A percentile compares a stretch with the other conserved stretches of the same genome.
Conservation (phyloP, 164 flowering plant genomes). For the Euptelea pleiosperma region DNA sequence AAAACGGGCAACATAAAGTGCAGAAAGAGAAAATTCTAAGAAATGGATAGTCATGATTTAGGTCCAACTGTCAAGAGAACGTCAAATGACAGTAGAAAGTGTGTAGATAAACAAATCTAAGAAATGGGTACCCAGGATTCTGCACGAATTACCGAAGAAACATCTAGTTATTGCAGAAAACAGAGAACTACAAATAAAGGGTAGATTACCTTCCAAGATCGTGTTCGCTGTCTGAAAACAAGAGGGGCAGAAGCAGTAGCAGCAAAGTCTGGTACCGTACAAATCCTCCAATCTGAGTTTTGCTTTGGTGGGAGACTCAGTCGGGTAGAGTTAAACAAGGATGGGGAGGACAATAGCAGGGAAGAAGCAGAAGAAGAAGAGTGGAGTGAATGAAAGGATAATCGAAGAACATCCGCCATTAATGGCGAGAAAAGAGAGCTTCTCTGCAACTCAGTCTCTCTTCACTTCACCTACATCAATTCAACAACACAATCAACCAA, state of each 20-base stretch:
- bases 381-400: constrained; percentile 22
- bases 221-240: constrained; percentile 15
- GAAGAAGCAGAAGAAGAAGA: constrained; percentile 27
- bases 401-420: constrained; percentile 52
- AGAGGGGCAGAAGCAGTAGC: constrained; percentile 15
- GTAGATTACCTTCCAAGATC: constrained; percentile 23
- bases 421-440: constrained; percentile 1
- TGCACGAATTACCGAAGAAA: too few species aligned
- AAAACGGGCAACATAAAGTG: too few species aligned
- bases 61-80: too few species aligned
- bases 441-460: background rate
- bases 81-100: too few species aligned
- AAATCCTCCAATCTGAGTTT: constrained; percentile 18
- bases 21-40: too few species aligned
- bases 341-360: constrained; percentile 1
- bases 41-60: too few species aligned
- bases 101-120: background rate
- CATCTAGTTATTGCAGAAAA: background rate
- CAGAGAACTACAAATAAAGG: background rate
- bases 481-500: background rate
- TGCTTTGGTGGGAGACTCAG: constrained; percentile 18
- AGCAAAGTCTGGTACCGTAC: constrained; percentile 17
- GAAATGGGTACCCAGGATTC: too few species aligned
- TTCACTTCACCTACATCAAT: constrained; percentile 1
- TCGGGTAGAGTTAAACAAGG: constrained; percentile 12